Conservation (phyloP, 2,329 filamentous ascomycete genomes). For the Esteya vermicola region DNA sequence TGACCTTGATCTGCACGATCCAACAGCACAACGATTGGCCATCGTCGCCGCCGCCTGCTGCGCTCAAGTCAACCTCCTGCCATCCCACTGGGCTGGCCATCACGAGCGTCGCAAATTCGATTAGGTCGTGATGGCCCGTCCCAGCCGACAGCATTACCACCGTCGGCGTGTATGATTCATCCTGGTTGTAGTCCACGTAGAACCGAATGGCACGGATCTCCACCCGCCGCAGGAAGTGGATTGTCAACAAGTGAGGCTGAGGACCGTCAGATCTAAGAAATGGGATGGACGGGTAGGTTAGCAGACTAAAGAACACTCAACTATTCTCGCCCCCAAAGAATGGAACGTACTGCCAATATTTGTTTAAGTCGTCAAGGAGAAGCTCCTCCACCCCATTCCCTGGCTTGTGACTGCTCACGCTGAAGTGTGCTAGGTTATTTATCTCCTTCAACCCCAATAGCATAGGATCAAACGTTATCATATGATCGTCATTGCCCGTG, state of each 20-base stretch:
- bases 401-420: conserved; percentile 68
- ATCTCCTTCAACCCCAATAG: conserved; percentile 62
- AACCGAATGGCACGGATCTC: conserved; percentile 67
- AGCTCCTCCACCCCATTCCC: conserved; percentile 67
- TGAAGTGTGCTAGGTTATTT: conserved; percentile 70
- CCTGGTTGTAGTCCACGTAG: conserved; percentile 79
- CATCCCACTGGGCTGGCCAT: conserved; percentile 73
- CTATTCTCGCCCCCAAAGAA: too few relatives aligned
- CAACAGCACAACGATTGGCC: conserved; percentile 72
- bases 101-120: conserved; percentile 71
- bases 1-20: conserved; percentile 76
- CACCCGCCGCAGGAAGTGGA: conserved; percentile 75
- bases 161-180: conserved; percentile 94
- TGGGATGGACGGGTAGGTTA: neutral
- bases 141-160: conserved; percentile 82
- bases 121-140: conserved; percentile 80
- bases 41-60: conserved; percentile 42
- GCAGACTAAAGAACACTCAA: too few relatives aligned
- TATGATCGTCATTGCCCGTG: conserved; percentile 6
- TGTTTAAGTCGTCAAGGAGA: conserved; percentile 54
- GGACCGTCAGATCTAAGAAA: conserved; percentile 67
- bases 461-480: conserved; percentile 32
- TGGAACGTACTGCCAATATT: conserved; percentile 61
- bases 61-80: conserved; percentile 62
- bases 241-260: conserved; percentile 64